phyloP scores from a whole-genome alignment of 192 early-diverging fungal genomes.

The Entomortierella beljakovae region DNA sequence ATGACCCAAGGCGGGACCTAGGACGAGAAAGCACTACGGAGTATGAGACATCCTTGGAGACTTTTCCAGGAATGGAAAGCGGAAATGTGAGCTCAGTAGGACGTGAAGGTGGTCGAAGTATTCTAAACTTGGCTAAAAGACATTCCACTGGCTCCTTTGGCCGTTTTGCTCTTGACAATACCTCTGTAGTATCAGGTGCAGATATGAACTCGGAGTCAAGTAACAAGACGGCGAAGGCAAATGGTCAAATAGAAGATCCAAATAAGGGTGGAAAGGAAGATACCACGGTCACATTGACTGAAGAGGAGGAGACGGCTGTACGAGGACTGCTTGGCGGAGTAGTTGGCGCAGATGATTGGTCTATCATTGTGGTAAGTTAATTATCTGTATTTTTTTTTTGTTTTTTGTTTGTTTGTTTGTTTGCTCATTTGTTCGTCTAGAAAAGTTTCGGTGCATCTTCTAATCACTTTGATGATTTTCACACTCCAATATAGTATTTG shows the following conservation, averaged over 20 bases:
- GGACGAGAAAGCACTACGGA: slow-evolving; percentile 42
- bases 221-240: neutral
- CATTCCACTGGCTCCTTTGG: slow-evolving; percentile 15
- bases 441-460: neutral
- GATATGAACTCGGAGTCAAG: neutral
- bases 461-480: neutral
- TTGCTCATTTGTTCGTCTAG: neutral
- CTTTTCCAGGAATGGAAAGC: slow-evolving; percentile 25
- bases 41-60: slow-evolving; percentile 45
- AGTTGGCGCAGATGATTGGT: slow-evolving; percentile 37
- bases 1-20: slow-evolving; percentile 21
- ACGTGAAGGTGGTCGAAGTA: neutral
- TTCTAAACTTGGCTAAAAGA: neutral
- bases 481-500: slow-evolving; percentile 24
- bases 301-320: slow-evolving; percentile 37
- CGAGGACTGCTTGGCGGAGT: slow-evolving; percentile 44
- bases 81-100: slow-evolving; percentile 12
- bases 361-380: slow-evolving; percentile 41
- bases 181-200: neutral
- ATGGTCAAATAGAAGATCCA: neutral
- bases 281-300: slow-evolving; percentile 26
- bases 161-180: slow-evolving; percentile 7
- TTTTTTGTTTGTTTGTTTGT: neutral
- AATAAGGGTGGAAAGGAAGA: neutral
- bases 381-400: neutral